These are phyloP conservation scores for Trapa incisa DNA, from an alignment of 345 rosid species.

Conservation along the genomic window DNA sequence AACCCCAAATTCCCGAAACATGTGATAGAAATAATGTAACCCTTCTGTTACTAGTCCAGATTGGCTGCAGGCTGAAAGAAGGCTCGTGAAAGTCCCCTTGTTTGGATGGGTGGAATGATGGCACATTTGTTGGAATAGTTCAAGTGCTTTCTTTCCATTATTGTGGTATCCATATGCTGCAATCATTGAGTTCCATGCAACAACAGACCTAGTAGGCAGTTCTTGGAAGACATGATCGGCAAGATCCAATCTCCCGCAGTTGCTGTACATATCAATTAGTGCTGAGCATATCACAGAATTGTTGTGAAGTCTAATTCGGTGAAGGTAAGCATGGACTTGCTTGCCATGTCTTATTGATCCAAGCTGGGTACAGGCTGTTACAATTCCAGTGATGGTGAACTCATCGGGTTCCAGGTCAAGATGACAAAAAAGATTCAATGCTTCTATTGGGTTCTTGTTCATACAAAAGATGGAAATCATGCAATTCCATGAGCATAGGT, in stretches of 20 bases:
- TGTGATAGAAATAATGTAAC: slow-evolving; percentile 27
- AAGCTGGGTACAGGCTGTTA: slow-evolving; percentile 45
- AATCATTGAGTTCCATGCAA: slow-evolving; percentile 43
- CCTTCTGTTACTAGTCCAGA: slow-evolving; percentile 37
- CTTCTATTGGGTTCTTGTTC: slow-evolving; percentile 39
- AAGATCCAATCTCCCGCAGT: slow-evolving; percentile 33
- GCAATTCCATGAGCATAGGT: slow-evolving; percentile 65
- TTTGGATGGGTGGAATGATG: slow-evolving; percentile 22
- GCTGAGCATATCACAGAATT: slow-evolving; percentile 39
- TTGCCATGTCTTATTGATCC: slow-evolving; percentile 34
- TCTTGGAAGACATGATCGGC: slow-evolving; percentile 27
- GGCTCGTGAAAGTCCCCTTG: slow-evolving; percentile 35
- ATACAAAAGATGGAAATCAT: slow-evolving; percentile 51
- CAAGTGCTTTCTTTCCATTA: slow-evolving; percentile 34
- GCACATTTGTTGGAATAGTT: slow-evolving; percentile 31
- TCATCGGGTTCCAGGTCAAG: slow-evolving; percentile 38
- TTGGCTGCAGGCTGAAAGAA: slow-evolving; percentile 48
- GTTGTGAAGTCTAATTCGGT: slow-evolving; percentile 24
- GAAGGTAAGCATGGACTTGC: slow-evolving; percentile 37
- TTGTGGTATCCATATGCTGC: slow-evolving; percentile 42
- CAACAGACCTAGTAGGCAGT: slow-evolving; percentile 18
- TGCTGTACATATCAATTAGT: slow-evolving; percentile 45
- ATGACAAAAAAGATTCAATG: slow-evolving; percentile 32
- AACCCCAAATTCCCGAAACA: slow-evolving; percentile 27
- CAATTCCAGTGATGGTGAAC: slow-evolving; percentile 40